A percentile compares a stretch with the other conserved stretches of the same genome.
phyloP scores from a whole-genome alignment of 2,329 filamentous ascomycete species.

The Sporothrix brunneoviolacea region DNA sequence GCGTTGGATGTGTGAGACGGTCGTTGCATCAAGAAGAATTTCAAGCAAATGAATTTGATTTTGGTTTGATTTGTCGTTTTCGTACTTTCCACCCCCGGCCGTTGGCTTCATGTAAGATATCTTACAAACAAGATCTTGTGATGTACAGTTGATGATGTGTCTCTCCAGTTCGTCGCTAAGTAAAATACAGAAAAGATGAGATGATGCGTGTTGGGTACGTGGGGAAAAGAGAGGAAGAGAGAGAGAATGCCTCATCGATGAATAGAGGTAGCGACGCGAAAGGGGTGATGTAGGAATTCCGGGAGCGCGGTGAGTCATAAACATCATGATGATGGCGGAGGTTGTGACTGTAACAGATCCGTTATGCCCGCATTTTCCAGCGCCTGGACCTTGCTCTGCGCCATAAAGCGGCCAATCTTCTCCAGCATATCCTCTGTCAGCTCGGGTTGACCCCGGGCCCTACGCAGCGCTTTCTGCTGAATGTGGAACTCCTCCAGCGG shows the following conservation, averaged over 20 bases:
- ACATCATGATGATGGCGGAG: neutral
- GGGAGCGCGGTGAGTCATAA: too few species aligned
- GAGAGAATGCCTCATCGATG: too few species aligned
- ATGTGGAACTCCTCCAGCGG: conserved; percentile 55
- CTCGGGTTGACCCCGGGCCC: conserved; percentile 47
- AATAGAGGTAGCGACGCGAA: too few species aligned
- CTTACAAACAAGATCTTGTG: conserved; percentile 6
- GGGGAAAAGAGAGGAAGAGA: neutral
- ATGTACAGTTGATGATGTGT: neutral
- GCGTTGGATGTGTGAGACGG: too few species aligned
- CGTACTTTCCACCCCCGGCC: too few species aligned
- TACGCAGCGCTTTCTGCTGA: conserved; percentile 44
- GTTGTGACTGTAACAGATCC: neutral
- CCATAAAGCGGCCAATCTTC: conserved; percentile 57
- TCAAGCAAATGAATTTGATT: too few species aligned
- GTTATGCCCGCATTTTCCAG: conserved; percentile 9
- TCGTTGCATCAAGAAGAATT: too few species aligned
- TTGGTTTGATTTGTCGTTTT: neutral
- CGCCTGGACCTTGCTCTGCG: conserved; percentile 33
- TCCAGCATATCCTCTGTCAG: conserved; percentile 54
- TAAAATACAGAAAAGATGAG: conserved; percentile 6
- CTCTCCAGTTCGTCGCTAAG: conserved; percentile 1
- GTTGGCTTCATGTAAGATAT: too few species aligned
- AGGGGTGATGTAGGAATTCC: too few species aligned
- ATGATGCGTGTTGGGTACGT: neutral